Evolutionary conservation across 2,329 filamentous ascomycete genomes (phyloP), one percentile per base, ranked within the genome.

Genomic region (Cyanodermella asteris): DNA sequence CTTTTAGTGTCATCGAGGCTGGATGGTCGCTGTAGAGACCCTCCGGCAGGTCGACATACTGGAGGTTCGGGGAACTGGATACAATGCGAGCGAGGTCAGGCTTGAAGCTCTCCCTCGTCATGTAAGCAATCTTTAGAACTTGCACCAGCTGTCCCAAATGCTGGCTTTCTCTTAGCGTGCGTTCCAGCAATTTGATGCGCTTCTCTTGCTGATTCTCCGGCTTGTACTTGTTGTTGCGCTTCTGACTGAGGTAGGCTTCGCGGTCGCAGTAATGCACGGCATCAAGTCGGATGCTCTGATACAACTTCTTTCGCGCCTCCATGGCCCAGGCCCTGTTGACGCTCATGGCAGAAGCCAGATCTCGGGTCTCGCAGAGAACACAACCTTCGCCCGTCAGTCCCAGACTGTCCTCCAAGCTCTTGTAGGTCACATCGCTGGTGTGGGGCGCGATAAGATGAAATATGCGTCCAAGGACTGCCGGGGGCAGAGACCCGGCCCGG

Each of bases 181-280:
- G 68, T 43, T 73, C 76, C 23, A 94, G 63, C 28, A 91, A 61
- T 38, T 69, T 64, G 25, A 94, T 60, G 16, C 84, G 71, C 33
- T 65, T 64, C 33, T 71, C 64, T 5, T 82, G 70, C 4, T 76
- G 68, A 47, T 93, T 80, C 39, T 82, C 70, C 6, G 77, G 72
- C 31, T 81, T 69, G 32, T 70, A 72, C 30, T 64, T 64, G 33
- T 70, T 70, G 45, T 76, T 80, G 33, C 82, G 73, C 45, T 65
- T 70, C 38, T 84, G 77, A 26, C 76, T 66, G 18, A 91, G 64
- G 37, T 74, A 57, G 30, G 76, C 72, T 49, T 94, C 84, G 38
- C 76, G 72, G 34, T 75, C 69, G 55, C 84, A 94, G 52, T 91
- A 93, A 50, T 94, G 84, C 16, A 93, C 82, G 11, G 76, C 66